Base-by-base conservation (phyloP, 192 early-diverging fungal genomes). In the Polychytrium aggregatum region DNA sequence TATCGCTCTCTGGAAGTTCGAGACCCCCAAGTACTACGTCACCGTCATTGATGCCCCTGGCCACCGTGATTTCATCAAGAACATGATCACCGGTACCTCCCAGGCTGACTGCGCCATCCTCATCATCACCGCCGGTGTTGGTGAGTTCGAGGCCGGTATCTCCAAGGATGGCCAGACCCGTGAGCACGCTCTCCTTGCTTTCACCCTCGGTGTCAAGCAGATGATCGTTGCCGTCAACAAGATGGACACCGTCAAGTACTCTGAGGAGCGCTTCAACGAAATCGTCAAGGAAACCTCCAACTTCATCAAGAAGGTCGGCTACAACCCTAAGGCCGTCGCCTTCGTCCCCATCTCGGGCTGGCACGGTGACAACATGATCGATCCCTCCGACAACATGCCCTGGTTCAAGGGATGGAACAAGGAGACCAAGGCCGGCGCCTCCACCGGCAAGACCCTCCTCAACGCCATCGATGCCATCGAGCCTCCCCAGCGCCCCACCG, bases 11-110 rank as follows among this genome's bases (percentile, higher is more conserved):
- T 89, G 88, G 89, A 90, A 93, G 65, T 78, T 79, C 68, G 88
- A 91, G 71, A 95, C 94, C 50, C 82, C 86, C 72, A 88, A 92
- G 80, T 92, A 81, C 79, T 76, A 89, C 72, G 87, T 92, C 64
- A 98, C 90, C 78, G 85, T 98, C 76, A 95, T 98, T 71, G 92
- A 98, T 71, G 92, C 94, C 68, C 94, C 94, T 41, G 94, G 94
- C 48, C 94, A 98, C 84, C 84, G 94, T 73, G 94, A 98, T 82
- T 98, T 98, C 85, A 96, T 98, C 82, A 95, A 95, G 67, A 76
- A 76, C 74, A 78, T 79, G 76, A 79, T 79, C 70, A 91, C 94
- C 71, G 94, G 94, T 79, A 89, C 94, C 63, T 90, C 88, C 59
- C 59, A 79, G 70, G 94, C 92, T 51, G 94, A 97, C 66, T 90